phyloP scores from a whole-genome alignment of 352 stramenopile species.

The Nothophytophthora sp. region DNA sequence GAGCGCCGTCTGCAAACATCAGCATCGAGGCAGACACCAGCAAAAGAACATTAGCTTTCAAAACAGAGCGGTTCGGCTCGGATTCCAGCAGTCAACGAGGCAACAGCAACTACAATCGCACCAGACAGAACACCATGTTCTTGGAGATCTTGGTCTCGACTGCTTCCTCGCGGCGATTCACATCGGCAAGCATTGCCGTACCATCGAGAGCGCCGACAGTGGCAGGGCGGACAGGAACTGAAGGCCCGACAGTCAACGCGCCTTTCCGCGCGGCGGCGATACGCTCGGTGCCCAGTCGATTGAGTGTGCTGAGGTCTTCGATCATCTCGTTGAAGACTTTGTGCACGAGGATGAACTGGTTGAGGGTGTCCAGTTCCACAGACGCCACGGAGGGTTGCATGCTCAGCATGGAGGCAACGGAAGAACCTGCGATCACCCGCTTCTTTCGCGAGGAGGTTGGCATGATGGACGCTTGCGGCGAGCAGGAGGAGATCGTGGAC shows the following conservation, averaged over 20 bases:
- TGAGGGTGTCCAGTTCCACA: constrained; percentile 39
- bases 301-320: constrained; percentile 49
- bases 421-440: too few species aligned
- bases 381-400: constrained; percentile 2
- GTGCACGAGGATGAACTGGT: constrained; percentile 45
- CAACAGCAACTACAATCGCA: too few species aligned
- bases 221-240: too few species aligned
- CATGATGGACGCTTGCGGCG: too few species aligned
- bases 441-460: too few species aligned
- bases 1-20: constrained; percentile 17
- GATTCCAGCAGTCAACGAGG: too few species aligned
- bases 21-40: too few species aligned
- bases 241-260: background rate
- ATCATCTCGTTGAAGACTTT: constrained; percentile 46
- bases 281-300: constrained; percentile 31
- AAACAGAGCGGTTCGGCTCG: background rate
- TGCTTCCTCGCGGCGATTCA: constrained; percentile 8
- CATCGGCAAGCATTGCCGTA: constrained; percentile 8
- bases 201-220: too few species aligned
- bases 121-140: constrained; percentile 47
- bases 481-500: too few species aligned
- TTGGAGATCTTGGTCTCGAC: constrained; percentile 32
- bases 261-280: constrained; percentile 11
- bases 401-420: too few species aligned
- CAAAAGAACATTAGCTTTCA: constrained; percentile 5